phyloP scores from a whole-genome alignment of 31 red algal genomes.

The Asparagopsis taxiformis region DNA sequence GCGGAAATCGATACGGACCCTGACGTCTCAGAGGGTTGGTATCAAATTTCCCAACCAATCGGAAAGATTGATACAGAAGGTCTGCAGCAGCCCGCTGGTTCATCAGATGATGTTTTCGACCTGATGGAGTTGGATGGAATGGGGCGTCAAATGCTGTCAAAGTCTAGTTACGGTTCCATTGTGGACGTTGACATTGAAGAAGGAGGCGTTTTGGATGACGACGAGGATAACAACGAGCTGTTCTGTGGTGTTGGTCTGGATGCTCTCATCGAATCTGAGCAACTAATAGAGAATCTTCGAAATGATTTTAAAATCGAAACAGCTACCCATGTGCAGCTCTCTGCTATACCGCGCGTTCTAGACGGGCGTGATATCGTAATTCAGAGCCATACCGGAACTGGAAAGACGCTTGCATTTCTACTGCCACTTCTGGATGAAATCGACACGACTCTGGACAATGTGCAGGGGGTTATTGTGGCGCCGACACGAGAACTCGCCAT shows the following conservation, averaged over 20 bases:
- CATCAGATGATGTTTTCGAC: constrained; percentile 17
- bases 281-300: constrained; percentile 36
- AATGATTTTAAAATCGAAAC: constrained; percentile 51
- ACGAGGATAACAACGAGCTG: constrained; percentile 69
- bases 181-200: constrained; percentile 64
- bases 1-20: background rate
- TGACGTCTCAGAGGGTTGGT: background rate
- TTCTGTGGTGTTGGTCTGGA: constrained; percentile 75
- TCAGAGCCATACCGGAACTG: constrained; percentile 84
- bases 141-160: constrained; percentile 36
- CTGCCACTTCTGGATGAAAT: constrained; percentile 68
- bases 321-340: constrained; percentile 75
- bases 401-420: constrained; percentile 76
- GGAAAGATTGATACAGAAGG: constrained; percentile 3
- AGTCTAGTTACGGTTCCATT: constrained; percentile 39
- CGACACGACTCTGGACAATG: constrained; percentile 6
- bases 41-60: background rate
- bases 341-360: constrained; percentile 61
- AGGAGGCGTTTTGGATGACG: constrained; percentile 46
- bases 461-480: constrained; percentile 62
- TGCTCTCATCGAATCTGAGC: constrained; percentile 50
- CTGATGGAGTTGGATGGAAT: constrained; percentile 43
- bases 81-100: background rate
- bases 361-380: constrained; percentile 69
- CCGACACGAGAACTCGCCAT: constrained; percentile 89